phyloP scores from a whole-genome alignment of 345 rosid genomes.

The Eucalyptus sp. region DNA sequence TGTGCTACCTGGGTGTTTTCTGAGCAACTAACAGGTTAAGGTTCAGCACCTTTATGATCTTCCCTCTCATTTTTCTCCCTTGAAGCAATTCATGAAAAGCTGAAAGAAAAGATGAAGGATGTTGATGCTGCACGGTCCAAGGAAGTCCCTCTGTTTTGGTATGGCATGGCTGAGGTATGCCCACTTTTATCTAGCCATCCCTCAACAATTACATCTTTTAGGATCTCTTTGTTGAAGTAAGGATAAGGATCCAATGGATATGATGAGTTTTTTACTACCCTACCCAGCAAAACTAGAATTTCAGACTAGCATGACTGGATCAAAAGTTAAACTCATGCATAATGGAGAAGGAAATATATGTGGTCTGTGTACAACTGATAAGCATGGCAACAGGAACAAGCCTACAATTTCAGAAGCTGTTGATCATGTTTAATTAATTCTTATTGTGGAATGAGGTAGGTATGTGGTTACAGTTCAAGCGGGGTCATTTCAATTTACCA shows the following conservation, averaged over 20 bases:
- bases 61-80: background rate
- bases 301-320: background rate
- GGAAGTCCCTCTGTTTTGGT: constrained; percentile 66
- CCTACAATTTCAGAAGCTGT: background rate
- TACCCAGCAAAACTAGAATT: background rate
- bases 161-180: constrained; percentile 83
- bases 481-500: background rate
- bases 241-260: background rate
- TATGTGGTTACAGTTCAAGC: background rate
- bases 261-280: background rate
- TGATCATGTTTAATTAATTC: background rate
- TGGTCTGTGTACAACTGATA: background rate
- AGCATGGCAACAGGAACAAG: background rate
- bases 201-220: background rate
- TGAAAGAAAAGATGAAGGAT: constrained; percentile 60
- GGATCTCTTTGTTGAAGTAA: background rate
- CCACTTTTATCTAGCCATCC: background rate
- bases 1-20: background rate
- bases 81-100: constrained; percentile 47
- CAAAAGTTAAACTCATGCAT: background rate
- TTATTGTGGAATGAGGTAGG: background rate
- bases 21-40: background rate
- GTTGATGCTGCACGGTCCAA: constrained; percentile 56
- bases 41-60: background rate
- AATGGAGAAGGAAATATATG: background rate